Evolutionary conservation across 257 asterid species (phyloP), one percentile per base, ranked within the genome.

Genomic region (Solanum verrucosum): DNA sequence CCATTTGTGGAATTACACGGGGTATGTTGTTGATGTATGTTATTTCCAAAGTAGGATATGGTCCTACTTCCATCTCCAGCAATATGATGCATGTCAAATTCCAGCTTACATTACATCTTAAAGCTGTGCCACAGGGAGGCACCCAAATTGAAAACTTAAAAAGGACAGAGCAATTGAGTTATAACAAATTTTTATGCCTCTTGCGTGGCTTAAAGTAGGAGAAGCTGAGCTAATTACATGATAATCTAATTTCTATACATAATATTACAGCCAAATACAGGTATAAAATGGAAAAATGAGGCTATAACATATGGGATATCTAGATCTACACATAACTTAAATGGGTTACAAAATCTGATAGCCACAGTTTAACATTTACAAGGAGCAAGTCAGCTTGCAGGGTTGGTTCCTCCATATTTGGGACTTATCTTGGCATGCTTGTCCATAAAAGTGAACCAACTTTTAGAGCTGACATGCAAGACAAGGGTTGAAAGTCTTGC

Each of bases 291-390:
- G 60, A 42, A 35, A 75, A 72, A 67, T 87, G 44, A 20, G 67
- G 88, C 84, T 49, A 82, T 82, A 82, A 82, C 21, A 10, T 82
- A 82, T 31, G 70, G 71, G 71, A 84, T 25, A 91, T 77, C 87
- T 88, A 86, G 84, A 81, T 44, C 92, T 82, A 82, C 86, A 52
- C 81, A 59, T 84, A 83, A 83, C 31, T 74, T 86, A 74, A 71
- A 77, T 88, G 52, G 87, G 87, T 73, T 46, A 81, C 92, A 89
- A 90, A 91, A 91, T 77, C 87, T 84, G 74, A 67, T 83, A 38
- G 81, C 42, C 37, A 83, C 29, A 44, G 25, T 6, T 70, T 49
- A 5, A 6, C 86, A 82, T 82, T 82, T 82, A 82, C 86, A 82
- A 49, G 44, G 38, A 52, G 44, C 70, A 49, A 49, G 71, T 68